Conservation (phyloP, 106 monocot species). For the Acorus gramineus region DNA sequence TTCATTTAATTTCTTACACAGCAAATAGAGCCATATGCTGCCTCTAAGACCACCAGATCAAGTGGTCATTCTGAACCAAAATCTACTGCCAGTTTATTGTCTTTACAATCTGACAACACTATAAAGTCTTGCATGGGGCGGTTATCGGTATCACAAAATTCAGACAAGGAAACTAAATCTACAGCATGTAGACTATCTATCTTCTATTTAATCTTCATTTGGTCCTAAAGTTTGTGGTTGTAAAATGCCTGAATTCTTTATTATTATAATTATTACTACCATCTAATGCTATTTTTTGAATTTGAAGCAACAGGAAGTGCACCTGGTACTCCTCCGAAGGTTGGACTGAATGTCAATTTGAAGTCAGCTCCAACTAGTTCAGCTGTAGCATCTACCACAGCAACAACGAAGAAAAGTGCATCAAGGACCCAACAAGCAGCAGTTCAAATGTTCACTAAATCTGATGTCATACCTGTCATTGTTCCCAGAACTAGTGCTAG, state of each 20-base stretch:
- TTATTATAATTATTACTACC: neutral
- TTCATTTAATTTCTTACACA: conserved; percentile 16
- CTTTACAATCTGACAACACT: conserved; percentile 47
- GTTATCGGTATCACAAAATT: conserved; percentile 62
- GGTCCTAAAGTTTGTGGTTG: neutral
- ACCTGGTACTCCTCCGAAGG: conserved; percentile 65
- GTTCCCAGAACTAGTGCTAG: conserved; percentile 64
- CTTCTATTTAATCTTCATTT: neutral
- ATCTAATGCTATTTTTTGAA: conserved; percentile 4
- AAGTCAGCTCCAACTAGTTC: conserved; percentile 32
- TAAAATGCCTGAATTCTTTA: neutral
- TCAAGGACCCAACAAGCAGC: conserved; percentile 32
- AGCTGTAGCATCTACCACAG: conserved; percentile 13
- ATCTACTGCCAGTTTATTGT: conserved; percentile 23
- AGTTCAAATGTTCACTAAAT: conserved; percentile 39
- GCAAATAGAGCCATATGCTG: conserved; percentile 75
- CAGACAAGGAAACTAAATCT: conserved; percentile 73
- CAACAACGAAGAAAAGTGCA: conserved; percentile 51
- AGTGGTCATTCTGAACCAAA: conserved; percentile 63
- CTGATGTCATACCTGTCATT: conserved; percentile 45
- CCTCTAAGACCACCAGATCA: conserved; percentile 29
- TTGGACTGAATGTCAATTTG: conserved; percentile 21
- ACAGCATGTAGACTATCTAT: conserved; percentile 39
- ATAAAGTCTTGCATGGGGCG: conserved; percentile 67
- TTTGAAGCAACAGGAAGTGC: conserved; percentile 47